Percentiles rank a stretch among this genome's conserved stretches.
These are phyloP conservation scores for Tolypocladium tropicale DNA, from an alignment of 2,329 filamentous ascomycete genomes.

Conservation along the genomic window DNA sequence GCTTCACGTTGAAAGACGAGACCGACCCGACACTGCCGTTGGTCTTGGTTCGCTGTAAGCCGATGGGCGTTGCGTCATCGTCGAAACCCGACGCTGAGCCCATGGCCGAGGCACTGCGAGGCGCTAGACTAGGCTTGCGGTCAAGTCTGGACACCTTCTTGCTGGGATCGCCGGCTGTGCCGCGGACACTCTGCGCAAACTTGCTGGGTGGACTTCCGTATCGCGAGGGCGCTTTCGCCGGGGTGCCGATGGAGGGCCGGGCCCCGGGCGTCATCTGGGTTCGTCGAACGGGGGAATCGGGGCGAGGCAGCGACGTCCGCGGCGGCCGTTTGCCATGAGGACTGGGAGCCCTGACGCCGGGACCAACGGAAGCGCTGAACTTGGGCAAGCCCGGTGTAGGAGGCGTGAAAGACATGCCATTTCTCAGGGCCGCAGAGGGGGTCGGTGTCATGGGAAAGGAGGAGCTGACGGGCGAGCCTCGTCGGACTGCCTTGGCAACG, in stretches of 20 bases:
- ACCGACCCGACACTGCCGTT: slow-evolving; percentile 45
- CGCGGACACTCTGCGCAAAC: slow-evolving; percentile 54
- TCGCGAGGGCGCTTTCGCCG: slow-evolving; percentile 17
- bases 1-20: slow-evolving; percentile 42
- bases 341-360: slow-evolving; percentile 55
- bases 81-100: slow-evolving; percentile 42
- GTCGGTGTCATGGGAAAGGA: slow-evolving; percentile 58
- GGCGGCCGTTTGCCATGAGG: slow-evolving; percentile 60
- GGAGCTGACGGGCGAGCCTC: slow-evolving; percentile 42
- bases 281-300: slow-evolving; percentile 74
- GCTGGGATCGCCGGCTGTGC: slow-evolving; percentile 49
- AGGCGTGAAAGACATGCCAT: slow-evolving; percentile 48
- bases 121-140: slow-evolving; percentile 40
- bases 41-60: slow-evolving; percentile 38
- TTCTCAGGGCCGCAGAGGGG: slow-evolving; percentile 44
- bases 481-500: slow-evolving; percentile 65
- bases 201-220: slow-evolving; percentile 39
- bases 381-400: slow-evolving; percentile 59
- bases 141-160: slow-evolving; percentile 41
- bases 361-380: slow-evolving; percentile 82
- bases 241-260: slow-evolving; percentile 45
- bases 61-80: slow-evolving; percentile 46
- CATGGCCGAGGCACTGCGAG: slow-evolving; percentile 50
- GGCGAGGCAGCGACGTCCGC: slow-evolving; percentile 71
- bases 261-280: slow-evolving; percentile 51